Evolutionary conservation across 2,329 filamentous ascomycete genomes (phyloP), one percentile per base, ranked within the genome.

Genomic region (Colletotrichum graminicola): DNA sequence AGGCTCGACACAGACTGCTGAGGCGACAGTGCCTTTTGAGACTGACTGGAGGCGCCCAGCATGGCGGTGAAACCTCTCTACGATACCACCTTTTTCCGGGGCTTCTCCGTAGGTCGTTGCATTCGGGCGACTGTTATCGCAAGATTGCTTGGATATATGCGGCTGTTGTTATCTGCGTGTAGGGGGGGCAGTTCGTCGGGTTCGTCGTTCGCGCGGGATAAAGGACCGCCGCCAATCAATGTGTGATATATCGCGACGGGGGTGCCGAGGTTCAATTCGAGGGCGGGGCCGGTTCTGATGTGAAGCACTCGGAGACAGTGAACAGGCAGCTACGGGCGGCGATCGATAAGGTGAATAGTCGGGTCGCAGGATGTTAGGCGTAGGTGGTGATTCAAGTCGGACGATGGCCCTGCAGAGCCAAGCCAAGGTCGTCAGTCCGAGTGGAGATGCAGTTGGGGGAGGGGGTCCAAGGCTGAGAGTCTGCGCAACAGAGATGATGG

Each of bases 11-110:
- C 71, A 71, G 84, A 77, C 76, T 76, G 73, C 76, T 76, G 85
- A 66, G 80, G 79, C 68, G 81, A 81, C 71, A 85, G 81, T 69
- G 84, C 83, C 80, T 88, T 88, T 79, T 88, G 86, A 74, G 85
- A 85, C 77, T 87, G 85, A 74, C 84, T 87, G 74, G 86, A 87
- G 78, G 85, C 82, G 80, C 85, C 85, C 80, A 88, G 82, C 83
- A 87, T 87, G 80, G 83, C 80, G 77, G 71, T 51, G 55, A 62
- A 66, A 73, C 72, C 73, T 60, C 68, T 71, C 73, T 74, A 74
- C 62, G 73, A 66, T 62, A 67, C 67, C 73, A 70, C 62, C 73
- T 71, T 73, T 63, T 67, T 67, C 60, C 72, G 59, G 66, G 63
- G 59, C 60, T 51, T 60, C 71, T 73, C 66, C 73, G 57, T 61